Conservation (phyloP, 495 filamentous ascomycete species). For the Astrocystis sublimbata region DNA sequence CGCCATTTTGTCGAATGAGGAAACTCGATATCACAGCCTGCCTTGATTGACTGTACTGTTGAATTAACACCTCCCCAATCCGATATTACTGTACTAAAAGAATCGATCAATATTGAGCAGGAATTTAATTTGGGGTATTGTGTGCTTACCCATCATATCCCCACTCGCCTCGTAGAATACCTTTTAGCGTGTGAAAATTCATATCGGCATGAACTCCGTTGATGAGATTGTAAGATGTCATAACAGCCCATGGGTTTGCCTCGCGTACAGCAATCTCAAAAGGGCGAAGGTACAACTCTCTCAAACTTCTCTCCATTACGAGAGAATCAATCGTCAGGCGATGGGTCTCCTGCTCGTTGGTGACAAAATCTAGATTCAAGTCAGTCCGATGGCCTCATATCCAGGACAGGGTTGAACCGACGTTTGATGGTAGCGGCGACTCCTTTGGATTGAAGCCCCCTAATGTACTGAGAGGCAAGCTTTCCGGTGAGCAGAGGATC, state of each 20-base stretch:
- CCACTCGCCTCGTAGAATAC: conserved; percentile 78
- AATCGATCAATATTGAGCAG: conserved; percentile 22
- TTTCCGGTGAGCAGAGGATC: conserved; percentile 78
- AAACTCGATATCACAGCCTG: conserved; percentile 79
- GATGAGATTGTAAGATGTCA: conserved; percentile 84
- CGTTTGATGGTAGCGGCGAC: conserved; percentile 80
- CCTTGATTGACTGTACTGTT: conserved; percentile 67
- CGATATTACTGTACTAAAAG: conserved; percentile 63
- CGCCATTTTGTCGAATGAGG: conserved; percentile 72
- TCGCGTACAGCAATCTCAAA: conserved; percentile 84
- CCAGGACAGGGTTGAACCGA: conserved; percentile 29
- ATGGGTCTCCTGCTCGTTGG: conserved; percentile 83
- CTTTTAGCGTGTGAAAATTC: conserved; percentile 66
- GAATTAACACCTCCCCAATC: conserved; percentile 76
- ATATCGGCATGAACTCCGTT: conserved; percentile 79
- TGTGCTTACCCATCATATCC: conserved; percentile 62
- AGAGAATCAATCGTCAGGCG: conserved; percentile 71
- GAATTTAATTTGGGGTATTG: conserved; percentile 6
- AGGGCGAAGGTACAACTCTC: conserved; percentile 80
- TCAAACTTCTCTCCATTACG: conserved; percentile 69
- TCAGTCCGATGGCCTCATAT: conserved; percentile 27
- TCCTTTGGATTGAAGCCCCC: conserved; percentile 71
- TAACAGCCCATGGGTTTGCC: conserved; percentile 73
- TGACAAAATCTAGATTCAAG: conserved; percentile 63
- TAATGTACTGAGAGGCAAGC: conserved; percentile 70